Evolutionary conservation across 2,329 filamentous ascomycete species (phyloP).

Genomic region (Magnaporthales sp.): DNA sequence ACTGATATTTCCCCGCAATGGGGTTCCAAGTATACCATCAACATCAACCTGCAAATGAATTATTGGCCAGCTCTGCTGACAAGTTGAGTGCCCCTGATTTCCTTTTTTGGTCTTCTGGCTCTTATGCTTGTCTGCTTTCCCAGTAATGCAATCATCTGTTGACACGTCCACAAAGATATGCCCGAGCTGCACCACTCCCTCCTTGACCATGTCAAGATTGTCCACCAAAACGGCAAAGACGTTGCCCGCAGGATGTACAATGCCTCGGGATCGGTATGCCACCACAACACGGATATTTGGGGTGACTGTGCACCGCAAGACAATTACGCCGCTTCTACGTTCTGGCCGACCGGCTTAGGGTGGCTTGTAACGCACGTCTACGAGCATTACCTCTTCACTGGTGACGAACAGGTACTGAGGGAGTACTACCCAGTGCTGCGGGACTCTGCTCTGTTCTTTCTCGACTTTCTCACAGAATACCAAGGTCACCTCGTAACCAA

Average conservation of each 20-base stretch:
- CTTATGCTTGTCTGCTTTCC: too few species aligned
- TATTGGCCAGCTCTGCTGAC: constrained; percentile 27
- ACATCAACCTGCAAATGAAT: constrained; percentile 33
- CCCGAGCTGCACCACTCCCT: constrained; percentile 24
- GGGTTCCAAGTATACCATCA: constrained; percentile 33
- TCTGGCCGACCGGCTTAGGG: constrained; percentile 30
- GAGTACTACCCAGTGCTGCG: constrained; percentile 19
- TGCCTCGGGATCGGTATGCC: constrained; percentile 10
- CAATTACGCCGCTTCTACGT: constrained; percentile 15
- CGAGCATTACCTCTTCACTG: constrained; percentile 27
- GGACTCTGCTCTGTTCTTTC: constrained; percentile 19
- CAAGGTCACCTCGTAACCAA: constrained; percentile 17
- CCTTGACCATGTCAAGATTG: constrained; percentile 25
- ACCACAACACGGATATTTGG: constrained; percentile 15
- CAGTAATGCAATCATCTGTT: too few species aligned
- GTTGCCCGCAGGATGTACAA: constrained; percentile 13
- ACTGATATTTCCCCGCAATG: constrained; percentile 27
- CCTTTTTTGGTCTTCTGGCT: neutral
- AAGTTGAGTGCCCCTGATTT: constrained; percentile 3
- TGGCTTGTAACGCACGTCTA: constrained; percentile 31
- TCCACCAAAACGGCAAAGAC: constrained; percentile 14
- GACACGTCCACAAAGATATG: constrained; percentile 9
- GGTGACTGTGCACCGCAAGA: constrained; percentile 13
- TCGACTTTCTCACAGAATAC: constrained; percentile 20
- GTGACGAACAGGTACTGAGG: constrained; percentile 19